These are phyloP conservation scores for Didymella exigua DNA, from an alignment of 2,329 filamentous ascomycete genomes.

Conservation along the genomic window DNA sequence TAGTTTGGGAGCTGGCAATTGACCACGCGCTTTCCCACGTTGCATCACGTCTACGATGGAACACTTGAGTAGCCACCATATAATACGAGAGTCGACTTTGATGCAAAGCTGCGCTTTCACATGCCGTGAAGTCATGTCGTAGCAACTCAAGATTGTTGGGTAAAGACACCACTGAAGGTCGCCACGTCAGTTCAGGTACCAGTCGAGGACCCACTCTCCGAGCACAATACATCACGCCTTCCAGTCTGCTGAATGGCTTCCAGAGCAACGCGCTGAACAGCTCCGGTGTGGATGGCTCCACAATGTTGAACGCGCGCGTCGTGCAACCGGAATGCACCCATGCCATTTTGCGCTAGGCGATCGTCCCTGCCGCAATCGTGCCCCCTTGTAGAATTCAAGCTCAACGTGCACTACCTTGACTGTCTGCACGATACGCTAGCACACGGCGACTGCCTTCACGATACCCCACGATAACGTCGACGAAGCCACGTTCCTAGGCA, in stretches of 20 bases:
- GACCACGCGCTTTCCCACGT: conserved; percentile 17
- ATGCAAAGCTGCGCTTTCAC: background rate
- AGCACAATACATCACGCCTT: background rate
- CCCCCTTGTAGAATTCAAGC: conserved; percentile 31
- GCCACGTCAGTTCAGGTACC: background rate
- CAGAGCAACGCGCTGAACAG: background rate
- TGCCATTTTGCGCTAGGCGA: conserved; percentile 27
- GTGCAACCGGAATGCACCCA: conserved; percentile 18
- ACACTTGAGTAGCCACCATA: background rate
- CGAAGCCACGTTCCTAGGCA: background rate
- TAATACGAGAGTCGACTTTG: background rate
- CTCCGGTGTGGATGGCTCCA: background rate
- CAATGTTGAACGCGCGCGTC: conserved; percentile 7
- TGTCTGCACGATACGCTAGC: background rate
- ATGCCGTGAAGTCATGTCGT: background rate
- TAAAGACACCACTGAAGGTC: background rate
- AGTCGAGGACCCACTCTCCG: background rate
- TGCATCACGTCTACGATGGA: background rate
- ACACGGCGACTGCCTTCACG: background rate
- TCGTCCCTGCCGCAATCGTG: conserved; percentile 31
- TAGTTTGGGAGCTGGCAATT: conserved; percentile 15
- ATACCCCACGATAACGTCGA: background rate
- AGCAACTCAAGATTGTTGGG: background rate
- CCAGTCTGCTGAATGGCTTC: background rate
- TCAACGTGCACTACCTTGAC: conserved; percentile 9